phyloP scores from a whole-genome alignment of 2,329 filamentous ascomycete genomes.

The Trichoderma sp. region DNA sequence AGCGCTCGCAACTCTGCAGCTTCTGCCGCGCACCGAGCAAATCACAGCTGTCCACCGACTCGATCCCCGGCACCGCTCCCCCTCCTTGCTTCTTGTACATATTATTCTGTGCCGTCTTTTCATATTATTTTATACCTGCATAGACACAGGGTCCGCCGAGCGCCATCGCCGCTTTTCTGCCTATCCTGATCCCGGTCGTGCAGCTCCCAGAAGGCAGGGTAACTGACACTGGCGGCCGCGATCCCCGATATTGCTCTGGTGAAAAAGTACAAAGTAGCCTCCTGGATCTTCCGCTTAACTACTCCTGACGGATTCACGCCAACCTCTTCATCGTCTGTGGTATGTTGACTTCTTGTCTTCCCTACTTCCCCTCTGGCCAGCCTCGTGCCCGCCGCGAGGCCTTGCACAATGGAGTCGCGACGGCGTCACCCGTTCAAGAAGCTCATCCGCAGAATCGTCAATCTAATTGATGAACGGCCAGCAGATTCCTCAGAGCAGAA shows the following conservation, averaged over 20 bases:
- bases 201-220: constrained; percentile 10
- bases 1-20: not conserved
- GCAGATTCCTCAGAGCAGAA: constrained; percentile 22
- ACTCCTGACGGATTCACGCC: constrained; percentile 11
- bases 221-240: constrained; percentile 18
- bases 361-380: not conserved
- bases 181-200: constrained; percentile 16
- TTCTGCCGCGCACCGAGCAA: not conserved
- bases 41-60: not conserved
- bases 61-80: not conserved
- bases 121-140: constrained; percentile 14
- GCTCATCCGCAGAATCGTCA: constrained; percentile 36
- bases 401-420: constrained; percentile 29
- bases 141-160: constrained; percentile 3
- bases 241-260: not conserved
- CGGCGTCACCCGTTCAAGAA: constrained; percentile 31
- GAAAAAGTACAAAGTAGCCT: not conserved
- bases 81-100: constrained; percentile 1
- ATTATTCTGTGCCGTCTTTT: not conserved
- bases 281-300: constrained; percentile 11
- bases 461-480: constrained; percentile 26
- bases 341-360: constrained; percentile 12
- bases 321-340: constrained; percentile 11
- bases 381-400: not conserved
- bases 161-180: constrained; percentile 12